Evolutionary conservation across 2,329 filamentous ascomycete species (phyloP).

Genomic region (Periconia digitata): DNA sequence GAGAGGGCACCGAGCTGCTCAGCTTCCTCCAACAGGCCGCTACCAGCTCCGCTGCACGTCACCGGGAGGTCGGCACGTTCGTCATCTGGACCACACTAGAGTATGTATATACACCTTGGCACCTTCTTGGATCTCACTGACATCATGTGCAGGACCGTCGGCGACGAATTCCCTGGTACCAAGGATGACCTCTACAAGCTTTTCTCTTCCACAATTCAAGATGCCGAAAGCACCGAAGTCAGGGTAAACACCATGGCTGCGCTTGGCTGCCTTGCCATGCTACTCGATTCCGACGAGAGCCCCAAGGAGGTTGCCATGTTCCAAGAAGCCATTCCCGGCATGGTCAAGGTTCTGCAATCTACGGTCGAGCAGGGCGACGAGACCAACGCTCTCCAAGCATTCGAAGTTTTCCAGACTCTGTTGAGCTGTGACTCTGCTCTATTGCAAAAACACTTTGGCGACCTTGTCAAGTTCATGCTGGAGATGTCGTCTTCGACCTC

Average conservation of each 20-base stretch:
- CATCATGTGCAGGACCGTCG: no score
- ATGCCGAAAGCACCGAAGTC: constrained; percentile 88
- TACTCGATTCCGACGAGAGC: constrained; percentile 86
- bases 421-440: constrained; percentile 86
- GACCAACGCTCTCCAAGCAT: constrained; percentile 84
- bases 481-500: constrained; percentile 76
- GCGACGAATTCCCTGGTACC: constrained; percentile 80
- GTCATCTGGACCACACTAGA: constrained; percentile 92
- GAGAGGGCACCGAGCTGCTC: constrained; percentile 81
- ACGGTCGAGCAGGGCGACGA: constrained; percentile 80
- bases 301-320: constrained; percentile 71
- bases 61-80: constrained; percentile 89
- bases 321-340: constrained; percentile 77
- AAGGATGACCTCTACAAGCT: constrained; percentile 77
- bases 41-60: constrained; percentile 70
- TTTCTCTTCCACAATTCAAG: constrained; percentile 84
- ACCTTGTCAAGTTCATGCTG: constrained; percentile 92
- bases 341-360: constrained; percentile 87
- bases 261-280: constrained; percentile 82
- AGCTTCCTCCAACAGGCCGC: constrained; percentile 77
- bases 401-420: constrained; percentile 96
- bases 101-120: no score
- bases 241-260: constrained; percentile 93
- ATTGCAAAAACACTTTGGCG: constrained; percentile 81
- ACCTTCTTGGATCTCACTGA: no score